Evolutionary conservation across 768 basidiomycete species (phyloP), one percentile per base, ranked within the genome.

Genomic region (Mycena olivaceomarginata): DNA sequence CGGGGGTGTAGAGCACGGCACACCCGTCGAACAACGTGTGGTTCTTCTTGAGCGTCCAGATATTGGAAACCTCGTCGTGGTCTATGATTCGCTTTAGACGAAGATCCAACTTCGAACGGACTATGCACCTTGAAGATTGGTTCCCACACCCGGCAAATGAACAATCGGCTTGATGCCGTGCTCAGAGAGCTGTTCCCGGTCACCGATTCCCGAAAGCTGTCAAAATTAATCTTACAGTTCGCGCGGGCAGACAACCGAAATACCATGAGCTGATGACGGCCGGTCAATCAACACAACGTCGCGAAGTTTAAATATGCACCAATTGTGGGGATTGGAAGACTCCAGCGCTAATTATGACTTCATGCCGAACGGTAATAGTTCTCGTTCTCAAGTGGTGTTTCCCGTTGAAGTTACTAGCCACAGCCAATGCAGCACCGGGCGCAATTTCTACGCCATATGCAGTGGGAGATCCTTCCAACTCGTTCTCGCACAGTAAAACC

Each of bases 191-290:
- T 84, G 82, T 2, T 76, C 57, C 5, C 51, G 18, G 70, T 86
- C 83, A 15, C 86, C 85, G 68, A 87, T 86, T 13, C 86, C 86
- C 5, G 86, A 87, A 20, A 85, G 82, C 84, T 84, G 31, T 31
- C 31, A 4, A 31, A 37, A 57, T 56, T 12, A 64, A 59, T 65
- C 15, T 22, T 48, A 31, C 60, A 25, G 16, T 13, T 4, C 13
- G n/a, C 16, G 63, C 37, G 15, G 7, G 20, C 53, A 43, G 18
- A 13, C 18, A 22, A 40, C 11, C 6, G 16, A 63, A 66, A 20
- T 59, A 81, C 80, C 82, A 82, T 84, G 41, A 83, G 80, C 83
- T 83, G 25, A 37, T 15, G 46, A 64, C 31, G 13, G 20, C 15
- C 15, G 20, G 11, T 65, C 64, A 62, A 56, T 67, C 60, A 48